Conservation (phyloP, 2,329 filamentous ascomycete species). For the Colletotrichum cordylinicola region DNA sequence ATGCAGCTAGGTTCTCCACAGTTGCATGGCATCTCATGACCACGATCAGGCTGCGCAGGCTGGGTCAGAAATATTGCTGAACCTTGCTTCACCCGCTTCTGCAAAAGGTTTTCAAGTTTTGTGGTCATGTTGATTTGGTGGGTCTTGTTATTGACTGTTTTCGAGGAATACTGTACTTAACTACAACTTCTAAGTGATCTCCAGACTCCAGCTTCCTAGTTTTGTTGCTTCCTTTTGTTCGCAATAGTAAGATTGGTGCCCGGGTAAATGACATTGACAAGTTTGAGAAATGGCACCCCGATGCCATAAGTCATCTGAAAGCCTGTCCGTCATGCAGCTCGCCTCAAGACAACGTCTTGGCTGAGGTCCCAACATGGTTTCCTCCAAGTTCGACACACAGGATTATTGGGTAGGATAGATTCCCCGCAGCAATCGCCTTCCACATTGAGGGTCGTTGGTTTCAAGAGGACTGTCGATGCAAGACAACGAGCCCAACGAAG, state of each 20-base stretch:
- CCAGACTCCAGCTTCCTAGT: background rate
- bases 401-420: background rate
- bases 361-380: background rate
- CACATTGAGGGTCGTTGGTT: too few species aligned
- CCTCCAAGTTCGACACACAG: fast-evolving
- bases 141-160: background rate
- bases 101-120: background rate
- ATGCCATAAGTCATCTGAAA: too few species aligned
- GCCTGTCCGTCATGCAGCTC: background rate
- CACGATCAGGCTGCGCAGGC: background rate
- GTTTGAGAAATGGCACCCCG: too few species aligned
- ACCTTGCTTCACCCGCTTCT: background rate
- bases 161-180: background rate
- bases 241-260: background rate
- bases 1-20: background rate
- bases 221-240: background rate
- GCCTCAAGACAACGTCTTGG: background rate
- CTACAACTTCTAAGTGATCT: background rate
- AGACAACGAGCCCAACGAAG: background rate
- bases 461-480: background rate
- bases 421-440: background rate
- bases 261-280: background rate
- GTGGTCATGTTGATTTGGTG: too few species aligned
- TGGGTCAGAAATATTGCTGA: background rate
- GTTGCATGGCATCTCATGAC: background rate